A percentile compares a stretch with the other conserved stretches of the same genome.
phyloP scores from a whole-genome alignment of 1,284 basidiomycete genomes.

The Malassezia globosa region DNA sequence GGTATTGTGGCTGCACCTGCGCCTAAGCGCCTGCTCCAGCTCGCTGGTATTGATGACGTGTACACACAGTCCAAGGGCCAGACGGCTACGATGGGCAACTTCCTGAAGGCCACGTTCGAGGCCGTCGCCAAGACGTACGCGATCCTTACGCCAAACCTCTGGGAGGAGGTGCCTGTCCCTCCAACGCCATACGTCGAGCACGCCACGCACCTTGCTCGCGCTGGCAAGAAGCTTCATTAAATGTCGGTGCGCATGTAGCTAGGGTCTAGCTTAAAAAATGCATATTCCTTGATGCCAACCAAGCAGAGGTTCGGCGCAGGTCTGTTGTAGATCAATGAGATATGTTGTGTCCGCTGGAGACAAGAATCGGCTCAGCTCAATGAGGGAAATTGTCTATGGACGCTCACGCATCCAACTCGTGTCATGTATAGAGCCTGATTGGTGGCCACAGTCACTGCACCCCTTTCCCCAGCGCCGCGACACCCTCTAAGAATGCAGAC shows the following conservation, averaged over 20 bases:
- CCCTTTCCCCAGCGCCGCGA: no score
- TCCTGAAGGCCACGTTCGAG: constrained; percentile 96
- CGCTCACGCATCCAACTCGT: no score
- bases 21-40: constrained; percentile 88
- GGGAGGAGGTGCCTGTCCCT: constrained; percentile 76
- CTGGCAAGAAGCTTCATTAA: constrained; percentile 35
- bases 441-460: no score
- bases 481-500: no score
- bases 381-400: no score
- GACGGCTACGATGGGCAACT: constrained; percentile 99
- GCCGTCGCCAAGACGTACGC: constrained; percentile 95
- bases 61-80: constrained; percentile 96
- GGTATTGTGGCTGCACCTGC: constrained; percentile 98
- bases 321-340: no score
- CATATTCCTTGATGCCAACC: constrained; percentile 7
- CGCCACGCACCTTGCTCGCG: constrained; percentile 40
- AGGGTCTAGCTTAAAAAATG: constrained; percentile 8
- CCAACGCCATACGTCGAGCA: constrained; percentile 48
- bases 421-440: no score
- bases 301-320: no score
- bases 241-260: neutral
- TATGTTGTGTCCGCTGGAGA: no score
- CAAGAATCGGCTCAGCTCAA: no score
- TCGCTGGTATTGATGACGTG: constrained; percentile 86
- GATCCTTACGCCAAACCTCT: constrained; percentile 95